phyloP scores from a whole-genome alignment of 179 eudicot species.

The Nepenthes alata region DNA sequence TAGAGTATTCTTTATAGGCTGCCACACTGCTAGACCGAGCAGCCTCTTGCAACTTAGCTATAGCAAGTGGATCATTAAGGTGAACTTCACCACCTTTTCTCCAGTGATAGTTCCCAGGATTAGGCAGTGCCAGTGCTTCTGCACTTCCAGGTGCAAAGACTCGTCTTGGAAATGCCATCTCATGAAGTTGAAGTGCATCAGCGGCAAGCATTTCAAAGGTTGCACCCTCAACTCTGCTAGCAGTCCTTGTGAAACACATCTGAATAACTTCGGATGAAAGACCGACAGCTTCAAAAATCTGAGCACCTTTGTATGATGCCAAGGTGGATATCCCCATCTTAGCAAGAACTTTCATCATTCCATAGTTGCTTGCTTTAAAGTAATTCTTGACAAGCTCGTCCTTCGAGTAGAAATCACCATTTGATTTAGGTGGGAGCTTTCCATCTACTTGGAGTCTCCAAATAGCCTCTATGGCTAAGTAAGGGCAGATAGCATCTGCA shows the following conservation, averaged over 20 bases:
- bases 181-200: conserved; percentile 73
- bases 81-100: conserved; percentile 94
- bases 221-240: conserved; percentile 98
- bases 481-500: conserved; percentile 96
- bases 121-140: conserved; percentile 83
- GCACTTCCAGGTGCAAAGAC: conserved; percentile 76
- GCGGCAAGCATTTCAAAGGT: conserved; percentile 81
- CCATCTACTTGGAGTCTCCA: conserved; percentile 97
- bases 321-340: conserved; percentile 99
- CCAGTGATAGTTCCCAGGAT: conserved; percentile 99
- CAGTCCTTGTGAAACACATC: conserved; percentile 82
- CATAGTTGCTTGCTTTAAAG: conserved; percentile 83
- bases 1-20: conserved; percentile 94
- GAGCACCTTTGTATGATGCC: conserved; percentile 99
- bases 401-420: conserved; percentile 70
- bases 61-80: conserved; percentile 90
- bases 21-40: conserved; percentile 76
- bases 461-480: conserved; percentile 83
- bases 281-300: conserved; percentile 97
- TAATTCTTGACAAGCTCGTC: conserved; percentile 74
- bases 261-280: conserved; percentile 89
- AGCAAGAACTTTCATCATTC: conserved; percentile 99
- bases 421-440: conserved; percentile 77
- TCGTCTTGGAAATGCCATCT: conserved; percentile 72
- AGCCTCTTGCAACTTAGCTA: conserved; percentile 97